Conservation (phyloP, 2,329 filamentous ascomycete species). For the Pseudocercospora macadamiae region DNA sequence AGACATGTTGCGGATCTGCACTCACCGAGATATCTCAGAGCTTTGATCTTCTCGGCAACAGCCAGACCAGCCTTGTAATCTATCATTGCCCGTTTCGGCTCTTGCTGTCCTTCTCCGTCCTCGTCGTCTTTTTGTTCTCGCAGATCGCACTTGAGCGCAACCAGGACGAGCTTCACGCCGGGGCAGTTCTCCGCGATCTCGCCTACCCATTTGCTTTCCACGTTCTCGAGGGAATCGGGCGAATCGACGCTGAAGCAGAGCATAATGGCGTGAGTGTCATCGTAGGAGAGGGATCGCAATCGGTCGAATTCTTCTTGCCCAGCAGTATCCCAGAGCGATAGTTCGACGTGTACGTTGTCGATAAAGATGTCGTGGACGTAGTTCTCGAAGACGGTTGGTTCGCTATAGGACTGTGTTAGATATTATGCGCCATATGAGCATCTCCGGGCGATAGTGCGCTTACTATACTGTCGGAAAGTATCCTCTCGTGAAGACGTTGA, state of each 20-base stretch:
- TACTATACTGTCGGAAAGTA: conserved; percentile 97
- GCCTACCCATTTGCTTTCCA: conserved; percentile 96
- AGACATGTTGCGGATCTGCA: neutral
- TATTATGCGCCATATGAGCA: neutral
- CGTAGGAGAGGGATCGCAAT: conserved; percentile 91
- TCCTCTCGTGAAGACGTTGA: conserved; percentile 98
- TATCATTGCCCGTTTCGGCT: conserved; percentile 67
- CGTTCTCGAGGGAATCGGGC: conserved; percentile 94
- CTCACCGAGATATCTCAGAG: conserved; percentile 81
- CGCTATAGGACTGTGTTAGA: conserved; percentile 50
- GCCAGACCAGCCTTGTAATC: conserved; percentile 90
- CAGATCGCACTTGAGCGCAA: conserved; percentile 95
- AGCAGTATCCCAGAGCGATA: conserved; percentile 97
- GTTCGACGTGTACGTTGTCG: conserved; percentile 93
- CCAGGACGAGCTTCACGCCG: conserved; percentile 89
- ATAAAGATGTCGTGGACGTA: conserved; percentile 99
- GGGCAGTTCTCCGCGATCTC: conserved; percentile 98
- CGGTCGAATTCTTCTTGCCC: conserved; percentile 99
- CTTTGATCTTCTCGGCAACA: conserved; percentile 87
- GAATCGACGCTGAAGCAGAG: conserved; percentile 97
- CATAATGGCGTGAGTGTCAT: conserved; percentile 98
- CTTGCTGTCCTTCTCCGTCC: conserved; percentile 60
- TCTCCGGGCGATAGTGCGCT: conserved; percentile 37
- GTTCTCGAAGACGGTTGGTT: conserved; percentile 98
- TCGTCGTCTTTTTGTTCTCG: conserved; percentile 73